Base-by-base conservation (phyloP, 2,329 filamentous ascomycete species). In the Stromatinia cepivora region DNA sequence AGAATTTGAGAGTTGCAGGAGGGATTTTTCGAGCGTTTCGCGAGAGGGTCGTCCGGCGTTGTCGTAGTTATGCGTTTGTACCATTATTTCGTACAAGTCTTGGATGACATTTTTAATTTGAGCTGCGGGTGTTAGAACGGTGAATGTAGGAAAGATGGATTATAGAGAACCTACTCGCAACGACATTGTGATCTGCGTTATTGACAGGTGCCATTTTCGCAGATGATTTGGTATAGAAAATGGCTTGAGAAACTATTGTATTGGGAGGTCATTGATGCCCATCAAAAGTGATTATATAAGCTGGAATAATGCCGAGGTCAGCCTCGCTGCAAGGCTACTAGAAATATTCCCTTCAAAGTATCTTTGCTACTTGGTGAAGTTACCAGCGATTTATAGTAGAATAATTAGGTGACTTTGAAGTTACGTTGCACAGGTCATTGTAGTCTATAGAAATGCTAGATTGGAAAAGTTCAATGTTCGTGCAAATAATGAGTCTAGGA, bases 61-160 rank as follows among this genome's bases (percentile, higher is more conserved):
- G 81, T 89, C 87, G 81, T 89, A 90, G 70, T 85, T 84, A 45
- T 85, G 83, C 39, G 86, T 82, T 76, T 90, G 87, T 58, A 90
- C 85, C 82, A 88, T 86, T 70, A 89, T 79, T 74, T 87, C 83
- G 82, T 87, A 89, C 53, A 89, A 83, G 73, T 87, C 86, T 75
- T 89, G 86, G 78, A 90, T 87, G 71, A 87, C 82, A 75, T 87
- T 83, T 76, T 88, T 87, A 79, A 88, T 81, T 79, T 86, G 48
- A 13, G n/a, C 66, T 68, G 25, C 11, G 13, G 22, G n/a, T n/a
- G 45, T 67, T 53, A 67, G 34, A 50, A 28, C 25, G 11, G 6
- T 25, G 15, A 7, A 11, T 10, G 34, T 56, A n/a, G 22, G 5
- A 3, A 20, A 52, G n/a, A 15, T 25, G 2, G 5, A 28, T 46